Evolutionary conservation across 2,329 filamentous ascomycete genomes (phyloP).

Genomic region (Macrophomina tecta): DNA sequence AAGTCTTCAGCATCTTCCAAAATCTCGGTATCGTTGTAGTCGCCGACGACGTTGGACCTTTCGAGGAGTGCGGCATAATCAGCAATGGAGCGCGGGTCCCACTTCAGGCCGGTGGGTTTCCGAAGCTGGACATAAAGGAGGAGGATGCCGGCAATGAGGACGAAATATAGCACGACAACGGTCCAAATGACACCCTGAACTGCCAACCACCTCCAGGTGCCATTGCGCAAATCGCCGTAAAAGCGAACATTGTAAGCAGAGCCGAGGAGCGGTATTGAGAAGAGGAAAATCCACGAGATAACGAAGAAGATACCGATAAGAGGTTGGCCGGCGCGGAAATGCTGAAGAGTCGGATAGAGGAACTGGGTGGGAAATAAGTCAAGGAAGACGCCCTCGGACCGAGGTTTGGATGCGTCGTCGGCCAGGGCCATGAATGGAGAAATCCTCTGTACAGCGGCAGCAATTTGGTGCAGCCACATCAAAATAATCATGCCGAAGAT

Average conservation of each 20-base stretch:
- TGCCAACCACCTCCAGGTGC: slow-evolving; percentile 78
- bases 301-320: slow-evolving; percentile 70
- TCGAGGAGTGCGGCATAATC: slow-evolving; percentile 81
- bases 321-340: slow-evolving; percentile 72
- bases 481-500: slow-evolving; percentile 74
- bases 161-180: slow-evolving; percentile 73
- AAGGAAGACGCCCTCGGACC: slow-evolving; percentile 70
- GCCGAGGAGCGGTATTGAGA: slow-evolving; percentile 82
- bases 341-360: slow-evolving; percentile 70
- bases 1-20: slow-evolving; percentile 61
- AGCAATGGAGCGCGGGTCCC: slow-evolving; percentile 83
- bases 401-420: slow-evolving; percentile 63
- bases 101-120: slow-evolving; percentile 74
- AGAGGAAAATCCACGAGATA: slow-evolving; percentile 77
- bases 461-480: slow-evolving; percentile 77
- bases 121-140: slow-evolving; percentile 68
- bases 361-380: slow-evolving; percentile 66
- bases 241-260: slow-evolving; percentile 73
- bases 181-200: slow-evolving; percentile 81
- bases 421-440: slow-evolving; percentile 81
- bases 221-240: slow-evolving; percentile 63
- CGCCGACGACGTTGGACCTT: slow-evolving; percentile 76
- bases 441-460: slow-evolving; percentile 75
- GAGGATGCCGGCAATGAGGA: slow-evolving; percentile 65
- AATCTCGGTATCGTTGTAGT: slow-evolving; percentile 74